Evolutionary conservation across 2,329 filamentous ascomycete genomes (phyloP).

Genomic region (Stachybotrys elegans): DNA sequence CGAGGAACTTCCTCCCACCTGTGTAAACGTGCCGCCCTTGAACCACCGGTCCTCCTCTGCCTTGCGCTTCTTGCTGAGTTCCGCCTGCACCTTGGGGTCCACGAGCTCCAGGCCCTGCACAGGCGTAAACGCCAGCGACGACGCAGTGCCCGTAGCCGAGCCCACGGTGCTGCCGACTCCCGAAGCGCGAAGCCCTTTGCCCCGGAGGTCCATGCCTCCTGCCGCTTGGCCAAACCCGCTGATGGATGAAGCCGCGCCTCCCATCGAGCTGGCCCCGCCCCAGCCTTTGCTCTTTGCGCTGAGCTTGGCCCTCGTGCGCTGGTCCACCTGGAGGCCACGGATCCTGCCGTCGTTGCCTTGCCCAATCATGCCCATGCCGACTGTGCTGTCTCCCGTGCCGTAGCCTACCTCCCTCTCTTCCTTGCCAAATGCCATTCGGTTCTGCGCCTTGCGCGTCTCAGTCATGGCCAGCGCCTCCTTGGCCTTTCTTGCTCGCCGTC

Average conservation of each 20-base stretch:
- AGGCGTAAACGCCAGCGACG: slow-evolving; percentile 86
- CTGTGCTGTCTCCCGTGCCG: slow-evolving; percentile 76
- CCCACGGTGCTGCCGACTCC: slow-evolving; percentile 72
- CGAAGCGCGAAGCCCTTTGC: slow-evolving; percentile 72
- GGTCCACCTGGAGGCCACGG: slow-evolving; percentile 82
- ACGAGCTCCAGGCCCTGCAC: slow-evolving; percentile 93
- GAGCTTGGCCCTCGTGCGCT: slow-evolving; percentile 87
- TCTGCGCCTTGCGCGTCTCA: slow-evolving; percentile 91
- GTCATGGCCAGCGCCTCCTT: slow-evolving; percentile 98
- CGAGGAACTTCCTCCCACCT: slow-evolving; percentile 53
- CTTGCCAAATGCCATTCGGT: slow-evolving; percentile 91
- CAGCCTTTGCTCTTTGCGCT: slow-evolving; percentile 95
- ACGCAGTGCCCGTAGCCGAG: slow-evolving; percentile 64
- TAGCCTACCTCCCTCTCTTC: slow-evolving; percentile 94
- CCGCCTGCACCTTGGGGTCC: slow-evolving; percentile 84
- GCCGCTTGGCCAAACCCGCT: slow-evolving; percentile 68
- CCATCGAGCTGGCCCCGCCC: slow-evolving; percentile 65
- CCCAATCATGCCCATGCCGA: slow-evolving; percentile 93
- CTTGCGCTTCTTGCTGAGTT: slow-evolving; percentile 84
- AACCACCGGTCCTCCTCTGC: slow-evolving; percentile 96
- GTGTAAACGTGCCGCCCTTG: slow-evolving; percentile 94
- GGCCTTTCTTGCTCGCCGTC: slow-evolving; percentile 81
- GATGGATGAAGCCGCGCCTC: slow-evolving; percentile 73
- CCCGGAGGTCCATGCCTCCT: slow-evolving; percentile 66
- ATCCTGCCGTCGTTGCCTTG: slow-evolving; percentile 84